Evolutionary conservation across 2,329 filamentous ascomycete species (phyloP), one percentile per base, ranked within the genome.

Genomic region (Fusarium vanettenii): DNA sequence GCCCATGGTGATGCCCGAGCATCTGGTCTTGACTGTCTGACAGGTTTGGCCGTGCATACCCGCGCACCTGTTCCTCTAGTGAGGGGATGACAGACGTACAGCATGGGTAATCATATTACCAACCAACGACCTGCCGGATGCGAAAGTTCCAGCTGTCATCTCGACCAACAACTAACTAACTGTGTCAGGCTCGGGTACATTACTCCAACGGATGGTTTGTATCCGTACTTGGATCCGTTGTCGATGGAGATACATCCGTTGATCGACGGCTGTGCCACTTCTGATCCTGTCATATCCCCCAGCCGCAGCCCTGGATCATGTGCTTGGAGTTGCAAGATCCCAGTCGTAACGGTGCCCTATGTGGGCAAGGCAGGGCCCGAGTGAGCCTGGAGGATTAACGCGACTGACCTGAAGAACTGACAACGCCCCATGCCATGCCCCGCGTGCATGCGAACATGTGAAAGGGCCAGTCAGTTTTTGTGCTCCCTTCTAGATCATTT

Each of bases 211-310:
- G 64, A 65, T 37, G 62, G 63, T 41, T 22, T 45, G 48, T 66
- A 41, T 55, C 48, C 48, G 48, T 52, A 52, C 48, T 29, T 52
- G 48, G 39, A 56, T 56, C 31, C 61, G 35, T 31, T 43, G 39
- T 60, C 50, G 45, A 65, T 60, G 60, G 52, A 70, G 60, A 48
- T 66, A 41, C 60, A 55, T 27, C 63, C 64, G 60, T 69, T 74
- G 74, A 77, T 70, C 60, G 70, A 74, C 70, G 29, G 61, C 72
- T 73, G 63, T 66, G 69, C 71, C 60, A 71, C 64, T 63, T 55
- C 50, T 35, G 65, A 52, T 60, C 60, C 64, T 72, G 50, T 64
- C 50, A 27, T 61, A 57, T 55, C 50, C 20, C 20, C 43, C 45
- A 69, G 50, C 50, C 39, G 37, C 50, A 39, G 22, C 61, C 67